phyloP scores from a whole-genome alignment of 805 yeast genomes.

The Sugiyamaella mastotermitis region DNA sequence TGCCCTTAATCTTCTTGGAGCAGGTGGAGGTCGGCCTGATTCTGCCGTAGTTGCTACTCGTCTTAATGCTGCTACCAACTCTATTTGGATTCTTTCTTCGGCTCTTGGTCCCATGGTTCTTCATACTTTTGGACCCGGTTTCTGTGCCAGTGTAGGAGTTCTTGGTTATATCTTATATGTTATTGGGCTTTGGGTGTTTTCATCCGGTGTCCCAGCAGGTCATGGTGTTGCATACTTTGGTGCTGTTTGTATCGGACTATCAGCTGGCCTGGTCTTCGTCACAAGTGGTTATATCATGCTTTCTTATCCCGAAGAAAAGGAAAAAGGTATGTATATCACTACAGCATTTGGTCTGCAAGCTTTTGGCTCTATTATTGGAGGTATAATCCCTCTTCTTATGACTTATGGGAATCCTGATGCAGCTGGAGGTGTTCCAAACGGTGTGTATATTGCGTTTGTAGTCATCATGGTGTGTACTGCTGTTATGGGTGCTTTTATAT shows the following conservation, averaged over 20 bases:
- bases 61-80: constrained; percentile 2
- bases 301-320: constrained; percentile 4
- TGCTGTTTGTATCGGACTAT: constrained; percentile 2
- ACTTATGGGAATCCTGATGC: constrained; percentile 1
- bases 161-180: constrained; percentile 3
- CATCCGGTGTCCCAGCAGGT: too few species aligned
- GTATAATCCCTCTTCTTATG: constrained; percentile 2
- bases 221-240: too few species aligned
- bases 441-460: constrained; percentile 5
- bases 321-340: constrained; percentile 4
- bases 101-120: constrained; percentile 3
- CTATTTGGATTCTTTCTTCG: constrained; percentile 4
- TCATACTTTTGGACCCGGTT: constrained; percentile 5
- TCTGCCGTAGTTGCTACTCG: constrained; percentile 2
- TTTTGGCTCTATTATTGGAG: constrained; percentile 4
- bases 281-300: constrained; percentile 3
- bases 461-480: constrained; percentile 2
- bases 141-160: constrained; percentile 5
- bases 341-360: constrained; percentile 5
- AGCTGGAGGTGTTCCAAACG: constrained; percentile 3
- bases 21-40: constrained; percentile 5
- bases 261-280: constrained; percentile 3
- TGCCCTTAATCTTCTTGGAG: constrained; percentile 1
- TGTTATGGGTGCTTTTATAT: constrained; percentile 3
- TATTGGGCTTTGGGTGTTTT: too few species aligned